A percentile compares a stretch with the other conserved stretches of the same genome.
Evolutionary conservation across 2,329 filamentous ascomycete genomes (phyloP).

Genomic region (Hymenoscyphus scutula): DNA sequence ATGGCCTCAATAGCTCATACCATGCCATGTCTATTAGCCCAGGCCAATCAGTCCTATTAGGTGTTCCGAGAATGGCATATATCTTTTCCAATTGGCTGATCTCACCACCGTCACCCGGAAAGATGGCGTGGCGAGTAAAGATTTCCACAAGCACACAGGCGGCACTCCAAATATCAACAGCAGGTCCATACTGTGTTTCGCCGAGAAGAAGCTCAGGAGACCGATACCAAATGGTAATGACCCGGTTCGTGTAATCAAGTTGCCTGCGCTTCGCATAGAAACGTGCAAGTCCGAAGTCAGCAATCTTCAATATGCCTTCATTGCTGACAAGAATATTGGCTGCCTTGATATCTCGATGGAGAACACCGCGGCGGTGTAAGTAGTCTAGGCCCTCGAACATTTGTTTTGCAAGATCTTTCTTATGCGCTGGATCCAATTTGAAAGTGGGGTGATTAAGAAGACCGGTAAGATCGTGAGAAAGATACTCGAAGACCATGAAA

Average conservation of each 20-base stretch:
- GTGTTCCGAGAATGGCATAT: slow-evolving; percentile 88
- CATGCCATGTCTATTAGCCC: slow-evolving; percentile 90
- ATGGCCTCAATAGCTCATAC: slow-evolving; percentile 88
- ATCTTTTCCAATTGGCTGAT: slow-evolving; percentile 95
- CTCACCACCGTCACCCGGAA: slow-evolving; percentile 93
- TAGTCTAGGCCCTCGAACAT: slow-evolving; percentile 94
- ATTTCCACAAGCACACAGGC: slow-evolving; percentile 97
- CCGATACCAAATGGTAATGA: slow-evolving; percentile 98
- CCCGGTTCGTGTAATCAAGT: slow-evolving; percentile 95
- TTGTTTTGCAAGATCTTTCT: slow-evolving; percentile 89
- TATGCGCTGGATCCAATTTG: slow-evolving; percentile 77
- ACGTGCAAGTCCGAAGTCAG: slow-evolving; percentile 92
- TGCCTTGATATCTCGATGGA: slow-evolving; percentile 97
- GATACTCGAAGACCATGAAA: slow-evolving; percentile 99
- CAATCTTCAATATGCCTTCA: slow-evolving; percentile 83
- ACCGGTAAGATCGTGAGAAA: slow-evolving; percentile 93
- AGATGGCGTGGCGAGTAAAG: slow-evolving; percentile 89
- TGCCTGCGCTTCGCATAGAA: slow-evolving; percentile 93
- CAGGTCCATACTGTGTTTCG: slow-evolving; percentile 85
- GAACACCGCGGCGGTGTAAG: slow-evolving; percentile 85
- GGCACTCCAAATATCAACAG: slow-evolving; percentile 94
- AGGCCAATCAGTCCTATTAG: slow-evolving; percentile 82
- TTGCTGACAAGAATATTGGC: slow-evolving; percentile 95
- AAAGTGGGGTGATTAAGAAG: slow-evolving; percentile 93
- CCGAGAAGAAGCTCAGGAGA: slow-evolving; percentile 87